phyloP scores from a whole-genome alignment of 495 filamentous ascomycete species.

The Pseudevernia furfuracea region DNA sequence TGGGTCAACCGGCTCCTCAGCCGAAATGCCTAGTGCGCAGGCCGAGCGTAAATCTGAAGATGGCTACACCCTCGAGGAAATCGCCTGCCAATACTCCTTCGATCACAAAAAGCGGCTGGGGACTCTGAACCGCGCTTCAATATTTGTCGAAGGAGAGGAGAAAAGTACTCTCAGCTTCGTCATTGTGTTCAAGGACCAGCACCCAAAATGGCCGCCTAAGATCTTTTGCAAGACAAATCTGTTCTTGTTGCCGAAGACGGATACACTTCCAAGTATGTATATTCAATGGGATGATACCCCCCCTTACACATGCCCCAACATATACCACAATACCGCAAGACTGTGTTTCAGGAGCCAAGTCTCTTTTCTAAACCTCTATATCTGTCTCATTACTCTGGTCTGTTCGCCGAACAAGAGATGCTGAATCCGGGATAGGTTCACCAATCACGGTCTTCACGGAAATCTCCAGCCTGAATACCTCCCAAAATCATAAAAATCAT shows the following conservation, averaged over 20 bases:
- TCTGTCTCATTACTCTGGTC: not conserved
- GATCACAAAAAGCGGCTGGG: not conserved
- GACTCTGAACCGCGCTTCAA: not conserved
- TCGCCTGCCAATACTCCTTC: not conserved
- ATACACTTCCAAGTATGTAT: constrained; percentile 1
- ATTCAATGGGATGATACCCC: not conserved
- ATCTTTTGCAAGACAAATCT: not conserved
- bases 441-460: not conserved
- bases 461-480: not conserved
- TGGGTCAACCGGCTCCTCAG: not conserved
- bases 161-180: not conserved
- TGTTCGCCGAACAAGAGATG: not conserved
- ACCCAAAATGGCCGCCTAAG: not conserved
- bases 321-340: not conserved
- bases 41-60: not conserved
- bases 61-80: not conserved
- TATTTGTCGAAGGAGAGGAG: not conserved
- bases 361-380: not conserved
- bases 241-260: not conserved
- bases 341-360: not conserved
- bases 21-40: not conserved
- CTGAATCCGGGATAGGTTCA: not conserved
- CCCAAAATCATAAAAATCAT: not conserved
- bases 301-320: not conserved
- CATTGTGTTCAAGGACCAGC: constrained; percentile 1